These are phyloP conservation scores for Megacollybia marginata DNA, from an alignment of 768 basidiomycete species.

Conservation along the genomic window DNA sequence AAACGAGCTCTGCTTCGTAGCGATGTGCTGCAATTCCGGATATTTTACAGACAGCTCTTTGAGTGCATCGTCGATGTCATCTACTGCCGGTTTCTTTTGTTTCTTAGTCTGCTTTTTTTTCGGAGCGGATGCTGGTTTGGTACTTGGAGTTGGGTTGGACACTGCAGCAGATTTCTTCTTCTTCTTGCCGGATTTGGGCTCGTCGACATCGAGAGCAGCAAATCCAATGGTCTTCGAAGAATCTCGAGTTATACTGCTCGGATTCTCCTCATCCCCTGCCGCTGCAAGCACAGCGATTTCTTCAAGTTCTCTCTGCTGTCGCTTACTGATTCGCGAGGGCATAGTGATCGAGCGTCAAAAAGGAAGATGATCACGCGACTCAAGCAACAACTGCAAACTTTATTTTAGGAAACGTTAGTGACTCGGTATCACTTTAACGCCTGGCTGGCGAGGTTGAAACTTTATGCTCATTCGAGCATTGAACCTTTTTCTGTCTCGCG, in stretches of 20 bases:
- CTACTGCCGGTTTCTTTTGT: conserved; percentile 63
- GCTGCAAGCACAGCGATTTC: conserved; percentile 58
- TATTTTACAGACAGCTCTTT: conserved; percentile 77
- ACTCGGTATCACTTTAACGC: too few relatives aligned
- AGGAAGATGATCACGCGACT: too few relatives aligned
- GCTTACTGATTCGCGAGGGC: conserved; percentile 73
- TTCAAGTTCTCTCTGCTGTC: conserved; percentile 81
- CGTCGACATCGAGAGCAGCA: conserved; percentile 18
- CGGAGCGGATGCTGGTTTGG: conserved; percentile 10
- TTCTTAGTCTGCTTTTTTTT: conserved; percentile 55
- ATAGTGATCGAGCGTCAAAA: conserved; percentile 27
- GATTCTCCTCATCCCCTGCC: conserved; percentile 29
- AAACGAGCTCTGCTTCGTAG: conserved; percentile 13
- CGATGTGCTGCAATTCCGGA: conserved; percentile 36
- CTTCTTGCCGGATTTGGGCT: conserved; percentile 12
- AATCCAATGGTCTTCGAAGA: conserved; percentile 24
- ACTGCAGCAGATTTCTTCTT: conserved; percentile 32
- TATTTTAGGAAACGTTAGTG: too few relatives aligned
- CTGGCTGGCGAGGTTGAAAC: too few relatives aligned
- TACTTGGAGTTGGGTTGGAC: conserved; percentile 1
- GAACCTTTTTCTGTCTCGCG: too few relatives aligned
- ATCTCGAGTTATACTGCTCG: conserved; percentile 1
- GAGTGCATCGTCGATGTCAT: conserved; percentile 81
- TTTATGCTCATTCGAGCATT: too few relatives aligned
- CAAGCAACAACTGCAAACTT: too few relatives aligned